Percentiles rank a stretch among this genome's conserved stretches.
Conservation (phyloP, 345 rosid species). For the Mangifera indica region DNA sequence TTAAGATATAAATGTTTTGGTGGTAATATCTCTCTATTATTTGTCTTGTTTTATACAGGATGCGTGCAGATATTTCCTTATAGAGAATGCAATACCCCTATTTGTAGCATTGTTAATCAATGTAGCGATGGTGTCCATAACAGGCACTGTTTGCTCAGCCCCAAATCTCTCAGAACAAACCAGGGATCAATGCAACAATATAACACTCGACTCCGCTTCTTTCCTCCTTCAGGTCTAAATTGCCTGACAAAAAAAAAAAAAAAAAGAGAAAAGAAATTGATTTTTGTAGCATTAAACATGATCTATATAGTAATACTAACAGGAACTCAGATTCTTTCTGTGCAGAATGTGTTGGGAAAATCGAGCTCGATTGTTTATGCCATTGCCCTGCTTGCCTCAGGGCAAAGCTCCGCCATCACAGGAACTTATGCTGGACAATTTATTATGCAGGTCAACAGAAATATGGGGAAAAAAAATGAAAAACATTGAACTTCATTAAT, state of each 20-base stretch:
- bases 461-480: too few species aligned
- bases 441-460: slow-evolving; percentile 50
- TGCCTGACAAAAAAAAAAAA: too few species aligned
- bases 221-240: slow-evolving; percentile 58
- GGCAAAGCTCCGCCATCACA: slow-evolving; percentile 67
- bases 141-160: slow-evolving; percentile 52
- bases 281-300: too few species aligned
- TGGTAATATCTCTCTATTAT: background rate
- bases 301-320: background rate
- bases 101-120: slow-evolving; percentile 63
- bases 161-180: slow-evolving; percentile 24
- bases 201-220: slow-evolving; percentile 63
- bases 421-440: slow-evolving; percentile 73
- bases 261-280: too few species aligned
- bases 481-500: background rate
- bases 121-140: slow-evolving; percentile 49
- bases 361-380: slow-evolving; percentile 57
- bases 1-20: background rate
- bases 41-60: slow-evolving; percentile 31
- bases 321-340: background rate
- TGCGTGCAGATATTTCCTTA: slow-evolving; percentile 58
- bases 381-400: slow-evolving; percentile 65
- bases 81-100: slow-evolving; percentile 63
- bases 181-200: slow-evolving; percentile 37
- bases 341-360: slow-evolving; percentile 63